Percentiles rank a stretch among this genome's conserved stretches.
These are phyloP conservation scores for Aulographum hederae DNA, from an alignment of 2,329 filamentous ascomycete species.

Conservation along the genomic window DNA sequence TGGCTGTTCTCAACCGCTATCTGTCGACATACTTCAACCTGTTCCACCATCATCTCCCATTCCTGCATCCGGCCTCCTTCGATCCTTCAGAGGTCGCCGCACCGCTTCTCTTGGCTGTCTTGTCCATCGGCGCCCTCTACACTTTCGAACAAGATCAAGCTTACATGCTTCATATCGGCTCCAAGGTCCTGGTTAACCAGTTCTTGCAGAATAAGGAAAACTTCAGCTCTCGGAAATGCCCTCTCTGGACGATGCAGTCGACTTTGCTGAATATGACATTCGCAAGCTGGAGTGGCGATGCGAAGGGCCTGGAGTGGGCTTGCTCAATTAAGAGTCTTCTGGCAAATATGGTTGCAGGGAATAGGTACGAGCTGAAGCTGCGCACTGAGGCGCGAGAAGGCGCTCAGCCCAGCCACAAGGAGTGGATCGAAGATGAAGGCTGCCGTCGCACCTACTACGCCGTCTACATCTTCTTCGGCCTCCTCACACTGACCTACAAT, in stretches of 20 bases:
- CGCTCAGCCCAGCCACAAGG: constrained; percentile 55
- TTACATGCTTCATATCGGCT: constrained; percentile 92
- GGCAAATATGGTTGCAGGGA: constrained; percentile 96
- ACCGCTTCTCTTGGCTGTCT: constrained; percentile 67
- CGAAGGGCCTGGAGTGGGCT: constrained; percentile 94
- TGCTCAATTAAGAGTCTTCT: constrained; percentile 97
- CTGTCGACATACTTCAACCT: constrained; percentile 90
- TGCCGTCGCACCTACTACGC: constrained; percentile 95
- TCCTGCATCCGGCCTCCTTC: constrained; percentile 86
- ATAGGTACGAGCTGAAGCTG: constrained; percentile 88
- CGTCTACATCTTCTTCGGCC: constrained; percentile 96
- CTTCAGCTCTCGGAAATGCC: constrained; percentile 94
- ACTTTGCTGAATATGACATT: constrained; percentile 97
- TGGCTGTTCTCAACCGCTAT: constrained; percentile 73
- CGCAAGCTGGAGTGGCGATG: constrained; percentile 95
- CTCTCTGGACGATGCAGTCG: constrained; percentile 95
- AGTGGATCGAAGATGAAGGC: constrained; percentile 95
- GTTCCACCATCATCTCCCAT: constrained; percentile 93
- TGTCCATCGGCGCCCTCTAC: constrained; percentile 91
- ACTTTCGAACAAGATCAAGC: constrained; percentile 95
- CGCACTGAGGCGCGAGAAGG: constrained; percentile 74
- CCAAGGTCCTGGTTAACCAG: constrained; percentile 91
- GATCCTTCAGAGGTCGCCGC: constrained; percentile 62
- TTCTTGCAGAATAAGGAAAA: constrained; percentile 97
- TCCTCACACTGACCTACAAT: constrained; percentile 90